phyloP scores from a whole-genome alignment of 192 early-diverging fungal species.

The Radiomyces spectabilis region DNA sequence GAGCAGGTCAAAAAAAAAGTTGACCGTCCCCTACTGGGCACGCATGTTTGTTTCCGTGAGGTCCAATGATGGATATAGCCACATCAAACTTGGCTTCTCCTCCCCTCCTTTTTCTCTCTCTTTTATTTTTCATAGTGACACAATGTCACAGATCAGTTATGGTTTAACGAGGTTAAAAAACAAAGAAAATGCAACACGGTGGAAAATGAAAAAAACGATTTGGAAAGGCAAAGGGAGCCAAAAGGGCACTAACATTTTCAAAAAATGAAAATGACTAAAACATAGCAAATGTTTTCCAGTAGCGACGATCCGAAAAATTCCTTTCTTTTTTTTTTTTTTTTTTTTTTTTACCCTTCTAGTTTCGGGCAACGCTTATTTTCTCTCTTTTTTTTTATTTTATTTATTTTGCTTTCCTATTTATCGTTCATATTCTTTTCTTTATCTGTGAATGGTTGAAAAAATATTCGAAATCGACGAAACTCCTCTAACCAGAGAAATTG shows the following conservation, averaged over 20 bases:
- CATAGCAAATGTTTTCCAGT: neutral
- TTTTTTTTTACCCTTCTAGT: neutral
- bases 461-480: neutral
- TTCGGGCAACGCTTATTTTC: neutral
- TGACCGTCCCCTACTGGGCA: too few species aligned
- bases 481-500: neutral
- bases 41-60: too few species aligned
- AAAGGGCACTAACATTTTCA: too few species aligned
- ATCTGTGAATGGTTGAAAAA: neutral
- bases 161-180: neutral
- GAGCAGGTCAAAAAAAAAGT: too few species aligned
- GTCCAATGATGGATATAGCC: too few species aligned
- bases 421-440: conserved; percentile 4
- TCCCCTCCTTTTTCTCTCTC: too few species aligned
- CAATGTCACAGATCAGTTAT: too few species aligned
- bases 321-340: neutral
- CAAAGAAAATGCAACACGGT: neutral
- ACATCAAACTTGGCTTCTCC: too few species aligned
- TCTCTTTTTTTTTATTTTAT: too few species aligned
- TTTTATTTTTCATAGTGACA: too few species aligned
- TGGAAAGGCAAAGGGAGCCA: too few species aligned
- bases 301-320: neutral
- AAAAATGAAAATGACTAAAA: neutral
- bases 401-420: too few species aligned
- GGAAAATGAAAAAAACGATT: neutral